Evolutionary conservation across 208 protist species (phyloP).

Genomic region (Leishmania guyanensis): DNA sequence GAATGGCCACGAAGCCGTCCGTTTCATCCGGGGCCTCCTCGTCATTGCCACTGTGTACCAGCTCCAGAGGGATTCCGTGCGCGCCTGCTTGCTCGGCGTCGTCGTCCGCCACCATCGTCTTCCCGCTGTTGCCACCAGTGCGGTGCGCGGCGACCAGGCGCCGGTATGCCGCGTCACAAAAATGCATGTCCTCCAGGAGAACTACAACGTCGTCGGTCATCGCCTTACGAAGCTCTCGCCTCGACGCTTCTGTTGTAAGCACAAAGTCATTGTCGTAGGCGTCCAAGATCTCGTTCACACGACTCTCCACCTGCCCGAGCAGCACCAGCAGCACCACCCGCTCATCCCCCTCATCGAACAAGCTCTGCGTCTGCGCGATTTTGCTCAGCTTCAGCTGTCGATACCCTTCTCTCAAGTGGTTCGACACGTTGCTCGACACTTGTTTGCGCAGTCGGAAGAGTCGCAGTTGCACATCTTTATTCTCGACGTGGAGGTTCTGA

Average conservation of each 20-base stretch:
- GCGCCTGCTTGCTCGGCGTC: background rate
- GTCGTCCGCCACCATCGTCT: background rate
- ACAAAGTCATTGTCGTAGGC: conserved; percentile 81
- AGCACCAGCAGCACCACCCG: conserved; percentile 73
- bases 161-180: conserved; percentile 73
- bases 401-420: conserved; percentile 74
- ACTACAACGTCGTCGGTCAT: conserved; percentile 58
- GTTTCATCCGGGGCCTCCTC: conserved; percentile 78
- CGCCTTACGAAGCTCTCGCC: conserved; percentile 34
- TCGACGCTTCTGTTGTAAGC: conserved; percentile 40
- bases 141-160: conserved; percentile 46
- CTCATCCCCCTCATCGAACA: conserved; percentile 88
- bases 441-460: conserved; percentile 87
- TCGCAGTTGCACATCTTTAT: conserved; percentile 88
- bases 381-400: conserved; percentile 73
- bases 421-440: conserved; percentile 58
- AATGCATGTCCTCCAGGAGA: conserved; percentile 89
- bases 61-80: conserved; percentile 18
- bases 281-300: conserved; percentile 83
- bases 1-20: conserved; percentile 75
- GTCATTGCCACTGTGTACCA: conserved; percentile 29
- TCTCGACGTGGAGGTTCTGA: conserved; percentile 75
- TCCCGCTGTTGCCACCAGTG: background rate
- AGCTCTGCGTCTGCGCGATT: conserved; percentile 62
- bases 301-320: conserved; percentile 81